phyloP scores from a whole-genome alignment of 129 eudicot species.

The Heracleum sosnowskyi region DNA sequence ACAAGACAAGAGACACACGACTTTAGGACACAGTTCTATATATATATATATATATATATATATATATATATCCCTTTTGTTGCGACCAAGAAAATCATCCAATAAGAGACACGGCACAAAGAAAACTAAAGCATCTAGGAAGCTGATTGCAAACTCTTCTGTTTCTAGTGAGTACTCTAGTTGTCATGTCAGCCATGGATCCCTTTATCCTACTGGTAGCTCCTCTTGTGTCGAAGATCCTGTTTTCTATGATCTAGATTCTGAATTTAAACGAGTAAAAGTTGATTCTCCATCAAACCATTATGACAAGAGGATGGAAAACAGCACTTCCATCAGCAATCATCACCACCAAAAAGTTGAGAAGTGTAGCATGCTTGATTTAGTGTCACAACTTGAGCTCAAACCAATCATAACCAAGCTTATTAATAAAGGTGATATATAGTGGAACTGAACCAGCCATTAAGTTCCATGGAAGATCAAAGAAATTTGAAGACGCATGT shows the following conservation, averaged over 20 bases:
- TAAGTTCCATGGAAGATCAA: background rate
- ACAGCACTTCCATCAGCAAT: background rate
- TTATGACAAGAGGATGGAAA: background rate
- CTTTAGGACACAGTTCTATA: too few species aligned
- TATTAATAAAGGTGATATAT: background rate
- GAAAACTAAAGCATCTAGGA: conserved; percentile 8
- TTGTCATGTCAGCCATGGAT: background rate
- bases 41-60: too few species aligned
- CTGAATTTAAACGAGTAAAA: background rate
- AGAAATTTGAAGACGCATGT: background rate
- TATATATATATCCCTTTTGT: conserved; percentile 5
- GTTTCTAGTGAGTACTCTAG: conserved; percentile 17
- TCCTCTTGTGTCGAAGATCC: conserved; percentile 26
- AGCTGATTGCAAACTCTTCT: background rate
- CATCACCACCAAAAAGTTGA: background rate
- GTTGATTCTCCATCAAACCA: background rate
- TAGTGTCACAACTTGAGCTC: conserved; percentile 12
- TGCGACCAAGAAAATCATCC: conserved; percentile 40
- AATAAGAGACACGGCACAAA: conserved; percentile 23
- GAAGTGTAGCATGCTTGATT: background rate
- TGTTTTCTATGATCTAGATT: conserved; percentile 16
- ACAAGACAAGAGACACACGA: too few species aligned
- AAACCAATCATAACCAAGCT: conserved; percentile 6
- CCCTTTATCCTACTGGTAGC: background rate
- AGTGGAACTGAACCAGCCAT: background rate